Evolutionary conservation across 768 basidiomycete genomes (phyloP).

Genomic region (Amanita pseudoporphyria): DNA sequence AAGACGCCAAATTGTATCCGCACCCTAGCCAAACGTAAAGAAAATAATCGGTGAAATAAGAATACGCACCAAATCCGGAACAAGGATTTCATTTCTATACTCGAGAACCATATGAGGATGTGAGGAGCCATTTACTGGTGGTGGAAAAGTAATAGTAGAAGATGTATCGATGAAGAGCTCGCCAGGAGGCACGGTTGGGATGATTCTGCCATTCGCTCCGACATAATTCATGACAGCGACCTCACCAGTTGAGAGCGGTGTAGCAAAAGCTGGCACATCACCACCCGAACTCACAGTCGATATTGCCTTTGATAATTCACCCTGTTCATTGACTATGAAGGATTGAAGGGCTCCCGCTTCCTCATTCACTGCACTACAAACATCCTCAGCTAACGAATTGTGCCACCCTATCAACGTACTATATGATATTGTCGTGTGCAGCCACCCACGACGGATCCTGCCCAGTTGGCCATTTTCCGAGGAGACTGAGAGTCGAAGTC

Average conservation of each 20-base stretch:
- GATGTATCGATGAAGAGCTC: slow-evolving; percentile 24
- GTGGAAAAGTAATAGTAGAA: slow-evolving; percentile 45
- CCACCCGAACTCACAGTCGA: slow-evolving; percentile 44
- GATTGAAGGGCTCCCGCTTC: slow-evolving; percentile 45
- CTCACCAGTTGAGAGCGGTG: slow-evolving; percentile 41
- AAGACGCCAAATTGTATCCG: slow-evolving; percentile 62
- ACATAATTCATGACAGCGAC: slow-evolving; percentile 55
- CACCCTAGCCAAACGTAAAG: slow-evolving; percentile 34
- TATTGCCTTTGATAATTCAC: slow-evolving; percentile 32
- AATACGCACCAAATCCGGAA: slow-evolving; percentile 51
- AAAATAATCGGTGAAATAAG: slow-evolving; percentile 3
- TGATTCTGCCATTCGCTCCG: slow-evolving; percentile 43
- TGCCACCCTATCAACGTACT: slow-evolving; percentile 29
- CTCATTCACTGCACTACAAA: slow-evolving; percentile 51
- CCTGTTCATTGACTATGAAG: slow-evolving; percentile 37
- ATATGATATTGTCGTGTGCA: slow-evolving; percentile 43
- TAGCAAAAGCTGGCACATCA: slow-evolving; percentile 37
- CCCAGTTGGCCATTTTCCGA: slow-evolving; percentile 40
- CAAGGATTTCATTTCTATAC: slow-evolving; percentile 44
- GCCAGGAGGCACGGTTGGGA: slow-evolving; percentile 39
- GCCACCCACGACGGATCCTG: slow-evolving; percentile 53
- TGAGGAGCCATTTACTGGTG: slow-evolving; percentile 27
- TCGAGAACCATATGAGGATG: slow-evolving; percentile 63
- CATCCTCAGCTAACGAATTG: not conserved
- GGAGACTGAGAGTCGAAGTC: slow-evolving; percentile 34